phyloP scores from a whole-genome alignment of 2,329 filamentous ascomycete species.

The Aspergillus quadrilineatus region DNA sequence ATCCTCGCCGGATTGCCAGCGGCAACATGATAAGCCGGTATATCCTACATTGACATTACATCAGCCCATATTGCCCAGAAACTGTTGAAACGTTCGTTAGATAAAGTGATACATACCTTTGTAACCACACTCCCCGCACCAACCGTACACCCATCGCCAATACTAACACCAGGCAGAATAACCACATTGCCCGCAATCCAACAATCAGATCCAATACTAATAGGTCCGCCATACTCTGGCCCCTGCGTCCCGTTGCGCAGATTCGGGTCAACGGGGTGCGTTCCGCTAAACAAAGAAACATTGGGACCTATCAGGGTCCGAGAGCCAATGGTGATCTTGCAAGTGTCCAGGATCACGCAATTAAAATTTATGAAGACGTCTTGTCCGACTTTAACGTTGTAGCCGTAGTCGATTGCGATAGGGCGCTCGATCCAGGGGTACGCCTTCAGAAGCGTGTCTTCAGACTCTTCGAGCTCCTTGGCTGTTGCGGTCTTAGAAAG shows the following conservation, averaged over 20 bases:
- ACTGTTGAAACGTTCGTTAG: not conserved
- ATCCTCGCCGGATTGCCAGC: constrained; percentile 27
- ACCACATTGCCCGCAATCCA: constrained; percentile 52
- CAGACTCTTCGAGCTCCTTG: constrained; percentile 33
- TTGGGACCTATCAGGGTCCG: constrained; percentile 75
- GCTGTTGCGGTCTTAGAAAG: not conserved
- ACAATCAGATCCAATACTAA: constrained; percentile 50
- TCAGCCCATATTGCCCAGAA: not conserved
- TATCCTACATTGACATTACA: constrained; percentile 20
- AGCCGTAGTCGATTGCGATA: constrained; percentile 72
- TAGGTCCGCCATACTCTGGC: constrained; percentile 48
- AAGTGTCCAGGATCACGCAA: constrained; percentile 73
- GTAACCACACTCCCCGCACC: constrained; percentile 44
- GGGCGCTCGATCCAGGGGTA: constrained; percentile 53
- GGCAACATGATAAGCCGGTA: constrained; percentile 33
- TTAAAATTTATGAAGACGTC: constrained; percentile 74
- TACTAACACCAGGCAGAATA: constrained; percentile 44
- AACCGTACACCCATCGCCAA: constrained; percentile 44
- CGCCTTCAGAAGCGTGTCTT: constrained; percentile 14
- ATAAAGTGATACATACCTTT: constrained; percentile 9
- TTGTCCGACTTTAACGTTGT: constrained; percentile 67
- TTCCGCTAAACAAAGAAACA: constrained; percentile 69
- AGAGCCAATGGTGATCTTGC: constrained; percentile 59
- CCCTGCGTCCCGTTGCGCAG: constrained; percentile 70
- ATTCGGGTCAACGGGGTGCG: constrained; percentile 71